Evolutionary conservation across 345 rosid species (phyloP).

Genomic region (Syzygium aromaticum): DNA sequence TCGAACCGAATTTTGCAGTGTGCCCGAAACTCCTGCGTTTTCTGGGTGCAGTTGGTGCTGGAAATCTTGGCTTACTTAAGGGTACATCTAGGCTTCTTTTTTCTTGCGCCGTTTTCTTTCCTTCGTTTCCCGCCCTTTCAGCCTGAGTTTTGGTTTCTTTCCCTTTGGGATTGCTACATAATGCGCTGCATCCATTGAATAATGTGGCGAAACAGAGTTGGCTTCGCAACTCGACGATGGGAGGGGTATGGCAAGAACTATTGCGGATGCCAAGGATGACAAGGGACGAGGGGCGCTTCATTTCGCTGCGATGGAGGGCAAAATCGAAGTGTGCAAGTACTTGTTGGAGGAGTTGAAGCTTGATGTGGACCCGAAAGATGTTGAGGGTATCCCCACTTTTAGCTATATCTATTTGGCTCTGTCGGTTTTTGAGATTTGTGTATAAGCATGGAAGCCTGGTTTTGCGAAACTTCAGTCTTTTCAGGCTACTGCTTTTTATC

Average conservation of each 20-base stretch:
- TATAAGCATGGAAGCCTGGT: neutral
- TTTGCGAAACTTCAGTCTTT: neutral
- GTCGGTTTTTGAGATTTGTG: neutral
- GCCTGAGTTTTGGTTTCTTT: neutral
- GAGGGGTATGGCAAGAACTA: constrained; percentile 47
- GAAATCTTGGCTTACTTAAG: constrained; percentile 75
- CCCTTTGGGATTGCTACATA: neutral
- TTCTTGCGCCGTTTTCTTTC: neutral
- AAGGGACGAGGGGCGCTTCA: constrained; percentile 83
- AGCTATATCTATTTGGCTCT: neutral
- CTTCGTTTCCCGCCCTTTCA: too few species aligned
- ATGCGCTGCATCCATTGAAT: neutral
- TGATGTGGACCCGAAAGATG: constrained; percentile 55
- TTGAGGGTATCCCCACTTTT: constrained; percentile 42
- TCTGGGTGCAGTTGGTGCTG: constrained; percentile 51
- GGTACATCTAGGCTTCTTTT: constrained; percentile 27
- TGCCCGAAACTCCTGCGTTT: constrained; percentile 58
- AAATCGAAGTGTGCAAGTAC: constrained; percentile 66
- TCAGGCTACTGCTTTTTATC: neutral
- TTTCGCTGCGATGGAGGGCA: constrained; percentile 80
- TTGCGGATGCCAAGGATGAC: constrained; percentile 73
- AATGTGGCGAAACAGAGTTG: constrained; percentile 26
- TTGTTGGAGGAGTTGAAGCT: constrained; percentile 75
- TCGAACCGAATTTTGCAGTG: constrained; percentile 19
- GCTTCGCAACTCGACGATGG: constrained; percentile 76